A percentile compares a stretch with the other conserved stretches of the same genome.
Conservation (phyloP, 345 rosid genomes). For the Corchorus capsularis region DNA sequence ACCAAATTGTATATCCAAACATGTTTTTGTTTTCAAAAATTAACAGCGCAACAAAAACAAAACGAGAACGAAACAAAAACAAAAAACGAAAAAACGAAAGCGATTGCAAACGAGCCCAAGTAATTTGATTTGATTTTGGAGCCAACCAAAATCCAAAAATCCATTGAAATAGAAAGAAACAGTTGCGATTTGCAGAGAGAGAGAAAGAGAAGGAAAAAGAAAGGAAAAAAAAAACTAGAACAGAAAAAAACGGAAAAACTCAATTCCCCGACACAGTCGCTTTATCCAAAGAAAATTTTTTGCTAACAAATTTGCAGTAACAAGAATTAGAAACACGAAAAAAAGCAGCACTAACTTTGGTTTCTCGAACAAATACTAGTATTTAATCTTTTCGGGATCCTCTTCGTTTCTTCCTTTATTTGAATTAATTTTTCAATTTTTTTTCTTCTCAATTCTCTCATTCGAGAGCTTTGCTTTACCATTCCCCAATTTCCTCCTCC, state of each 20-base stretch:
- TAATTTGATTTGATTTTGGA: background rate
- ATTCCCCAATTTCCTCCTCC: background rate
- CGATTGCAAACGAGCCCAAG: no score
- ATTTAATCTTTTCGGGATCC: conserved; percentile 19
- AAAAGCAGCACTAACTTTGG: conserved; percentile 20
- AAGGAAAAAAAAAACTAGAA: background rate
- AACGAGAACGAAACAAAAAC: no score
- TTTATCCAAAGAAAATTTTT: conserved; percentile 32
- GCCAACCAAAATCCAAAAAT: background rate
- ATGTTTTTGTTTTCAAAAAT: no score
- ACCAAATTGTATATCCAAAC: no score
- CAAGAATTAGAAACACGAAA: conserved; percentile 18
- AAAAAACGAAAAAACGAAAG: no score
- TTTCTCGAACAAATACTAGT: conserved; percentile 9
- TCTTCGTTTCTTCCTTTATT: background rate
- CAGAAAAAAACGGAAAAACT: background rate
- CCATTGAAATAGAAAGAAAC: background rate
- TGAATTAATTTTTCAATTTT: background rate
- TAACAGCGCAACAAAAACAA: no score
- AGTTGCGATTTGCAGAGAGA: background rate
- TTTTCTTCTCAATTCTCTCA: conserved; percentile 27
- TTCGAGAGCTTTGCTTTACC: conserved; percentile 33
- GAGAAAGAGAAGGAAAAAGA: background rate
- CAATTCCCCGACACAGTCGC: conserved; percentile 37
- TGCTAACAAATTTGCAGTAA: conserved; percentile 11